These are phyloP conservation scores for Ophiosphaerella narmari DNA, from an alignment of 2,329 filamentous ascomycete species.

Conservation along the genomic window DNA sequence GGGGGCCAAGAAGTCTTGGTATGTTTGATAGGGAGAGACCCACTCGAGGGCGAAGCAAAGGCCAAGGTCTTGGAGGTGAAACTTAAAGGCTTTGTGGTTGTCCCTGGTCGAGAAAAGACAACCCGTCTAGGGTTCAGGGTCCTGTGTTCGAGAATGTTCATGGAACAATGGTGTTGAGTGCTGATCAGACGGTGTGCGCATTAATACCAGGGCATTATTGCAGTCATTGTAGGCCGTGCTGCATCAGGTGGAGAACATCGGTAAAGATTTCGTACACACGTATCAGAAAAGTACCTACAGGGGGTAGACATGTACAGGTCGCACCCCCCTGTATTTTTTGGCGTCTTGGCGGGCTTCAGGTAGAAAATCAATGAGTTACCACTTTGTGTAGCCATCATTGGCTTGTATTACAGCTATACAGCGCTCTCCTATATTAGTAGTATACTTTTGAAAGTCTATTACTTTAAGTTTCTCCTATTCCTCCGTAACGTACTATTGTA, in stretches of 20 bases:
- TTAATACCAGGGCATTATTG: background rate
- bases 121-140: background rate
- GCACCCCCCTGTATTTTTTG: no score
- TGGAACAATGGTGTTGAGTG: slow-evolving; percentile 3
- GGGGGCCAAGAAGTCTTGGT: slow-evolving; percentile 15
- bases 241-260: background rate
- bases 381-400: no score
- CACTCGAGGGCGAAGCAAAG: background rate
- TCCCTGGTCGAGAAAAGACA: background rate
- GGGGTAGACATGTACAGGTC: no score
- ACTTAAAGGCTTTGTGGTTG: background rate
- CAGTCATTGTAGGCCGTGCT: background rate
- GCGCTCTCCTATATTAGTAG: no score
- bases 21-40: background rate
- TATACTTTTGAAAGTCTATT: no score
- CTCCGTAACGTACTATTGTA: no score
- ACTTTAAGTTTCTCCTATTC: no score
- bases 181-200: background rate
- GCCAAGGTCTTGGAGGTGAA: background rate
- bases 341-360: no score
- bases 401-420: no score
- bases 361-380: no score
- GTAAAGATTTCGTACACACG: background rate
- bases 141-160: background rate
- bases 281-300: no score